Evolutionary conservation across 2,329 filamentous ascomycete genomes (phyloP).

Genomic region (Diaporthe sp.): DNA sequence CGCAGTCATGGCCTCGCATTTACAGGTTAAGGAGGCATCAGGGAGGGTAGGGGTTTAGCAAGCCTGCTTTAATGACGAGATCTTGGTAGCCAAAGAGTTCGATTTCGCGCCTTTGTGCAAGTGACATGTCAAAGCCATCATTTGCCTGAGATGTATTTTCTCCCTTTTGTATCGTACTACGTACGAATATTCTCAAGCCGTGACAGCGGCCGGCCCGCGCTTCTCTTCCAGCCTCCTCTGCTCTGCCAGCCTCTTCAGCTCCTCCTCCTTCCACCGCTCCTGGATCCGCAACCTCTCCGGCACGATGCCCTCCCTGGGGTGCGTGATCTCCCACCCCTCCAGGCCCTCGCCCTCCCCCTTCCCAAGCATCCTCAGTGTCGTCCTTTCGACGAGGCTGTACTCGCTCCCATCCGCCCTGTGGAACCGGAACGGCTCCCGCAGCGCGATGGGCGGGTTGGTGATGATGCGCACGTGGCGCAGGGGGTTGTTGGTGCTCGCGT

Average conservation of each 20-base stretch:
- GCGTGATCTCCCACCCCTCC: conserved; percentile 65
- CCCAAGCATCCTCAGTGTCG: conserved; percentile 65
- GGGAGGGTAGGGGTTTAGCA: conserved; percentile 7
- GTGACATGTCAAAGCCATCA: neutral
- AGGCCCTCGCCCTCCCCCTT: conserved; percentile 56
- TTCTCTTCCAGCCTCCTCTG: conserved; percentile 54
- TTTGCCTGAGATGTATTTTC: neutral
- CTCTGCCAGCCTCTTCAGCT: conserved; percentile 62
- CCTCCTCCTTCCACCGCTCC: conserved; percentile 64
- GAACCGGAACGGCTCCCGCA: conserved; percentile 66
- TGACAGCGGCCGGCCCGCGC: conserved; percentile 7
- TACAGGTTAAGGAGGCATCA: conserved; percentile 31
- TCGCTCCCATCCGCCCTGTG: conserved; percentile 57
- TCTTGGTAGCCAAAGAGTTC: neutral
- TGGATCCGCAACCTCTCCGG: conserved; percentile 63
- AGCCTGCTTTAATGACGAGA: conserved; percentile 24
- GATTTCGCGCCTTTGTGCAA: neutral
- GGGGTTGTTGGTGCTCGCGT: conserved; percentile 65
- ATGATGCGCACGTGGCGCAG: conserved; percentile 60
- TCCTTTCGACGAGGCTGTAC: conserved; percentile 69
- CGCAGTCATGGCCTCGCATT: conserved; percentile 24
- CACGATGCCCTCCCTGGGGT: conserved; percentile 62
- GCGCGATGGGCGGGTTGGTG: conserved; percentile 68
- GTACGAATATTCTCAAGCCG: neutral
- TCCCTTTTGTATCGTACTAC: neutral